Conservation (phyloP, 148 eudicot species). For the Suaeda aralocaspica region DNA sequence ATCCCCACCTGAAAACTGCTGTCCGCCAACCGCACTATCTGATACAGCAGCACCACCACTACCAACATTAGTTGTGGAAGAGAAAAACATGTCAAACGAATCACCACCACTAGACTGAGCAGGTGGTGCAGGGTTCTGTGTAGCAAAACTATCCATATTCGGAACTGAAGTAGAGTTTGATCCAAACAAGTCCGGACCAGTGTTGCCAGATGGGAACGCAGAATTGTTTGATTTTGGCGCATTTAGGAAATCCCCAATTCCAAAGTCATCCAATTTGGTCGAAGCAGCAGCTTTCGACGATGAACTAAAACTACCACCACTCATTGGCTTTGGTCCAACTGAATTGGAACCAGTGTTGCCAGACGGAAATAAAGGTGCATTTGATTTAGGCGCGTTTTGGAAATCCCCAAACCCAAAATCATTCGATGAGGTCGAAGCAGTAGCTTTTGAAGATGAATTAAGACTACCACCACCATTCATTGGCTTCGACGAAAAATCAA, state of each 20-base stretch:
- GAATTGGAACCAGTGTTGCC: conserved; percentile 20
- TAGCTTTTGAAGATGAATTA: conserved; percentile 36
- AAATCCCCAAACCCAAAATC: conserved; percentile 60
- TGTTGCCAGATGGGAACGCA: conserved; percentile 26
- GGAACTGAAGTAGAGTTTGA: too few species aligned
- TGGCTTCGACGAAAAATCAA: conserved; percentile 57
- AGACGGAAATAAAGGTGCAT: conserved; percentile 30
- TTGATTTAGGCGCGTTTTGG: conserved; percentile 53
- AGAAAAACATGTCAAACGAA: conserved; percentile 60
- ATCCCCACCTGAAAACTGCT: conserved; percentile 58
- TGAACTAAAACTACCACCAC: conserved; percentile 32
- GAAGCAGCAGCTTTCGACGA: conserved; percentile 31
- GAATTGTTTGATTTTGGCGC: conserved; percentile 41
- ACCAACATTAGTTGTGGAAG: conserved; percentile 32
- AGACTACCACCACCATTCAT: conserved; percentile 29
- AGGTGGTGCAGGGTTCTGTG: conserved; percentile 30
- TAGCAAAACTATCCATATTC: conserved; percentile 42
- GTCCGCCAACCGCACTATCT: conserved; percentile 27
- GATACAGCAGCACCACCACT: conserved; percentile 30
- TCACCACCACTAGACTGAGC: conserved; percentile 41
- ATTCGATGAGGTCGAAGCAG: conserved; percentile 21
- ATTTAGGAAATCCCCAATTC: conserved; percentile 62
- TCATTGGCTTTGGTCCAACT: conserved; percentile 27
- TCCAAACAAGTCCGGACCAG: neutral
- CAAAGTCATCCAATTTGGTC: conserved; percentile 31